phyloP scores from a whole-genome alignment of 805 yeast species.

The Millerozyma acaciae region DNA sequence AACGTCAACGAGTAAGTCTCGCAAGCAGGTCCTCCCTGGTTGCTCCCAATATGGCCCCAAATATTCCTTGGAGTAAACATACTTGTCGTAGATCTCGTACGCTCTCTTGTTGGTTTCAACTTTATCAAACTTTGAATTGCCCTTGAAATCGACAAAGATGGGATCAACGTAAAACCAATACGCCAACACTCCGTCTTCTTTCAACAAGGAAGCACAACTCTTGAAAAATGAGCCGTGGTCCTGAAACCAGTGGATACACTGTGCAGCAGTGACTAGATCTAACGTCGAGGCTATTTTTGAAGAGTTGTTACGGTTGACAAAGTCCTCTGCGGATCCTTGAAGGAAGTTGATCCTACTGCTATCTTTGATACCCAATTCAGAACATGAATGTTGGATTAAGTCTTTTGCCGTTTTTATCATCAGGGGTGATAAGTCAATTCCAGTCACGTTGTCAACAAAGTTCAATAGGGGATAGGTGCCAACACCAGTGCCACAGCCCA shows the following conservation, averaged over 20 bases:
- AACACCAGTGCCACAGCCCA: slow-evolving; percentile 56
- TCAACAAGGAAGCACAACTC: slow-evolving; percentile 33
- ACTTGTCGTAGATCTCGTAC: slow-evolving; percentile 27
- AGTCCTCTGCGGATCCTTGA: slow-evolving; percentile 32
- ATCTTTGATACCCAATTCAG: slow-evolving; percentile 23
- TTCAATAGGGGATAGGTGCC: slow-evolving; percentile 44
- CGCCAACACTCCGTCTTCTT: slow-evolving; percentile 40
- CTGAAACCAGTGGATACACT: slow-evolving; percentile 40
- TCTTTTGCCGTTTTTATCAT: slow-evolving; percentile 45
- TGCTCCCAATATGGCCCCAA: slow-evolving; percentile 81
- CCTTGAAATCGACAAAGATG: slow-evolving; percentile 22
- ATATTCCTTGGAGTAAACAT: slow-evolving; percentile 39
- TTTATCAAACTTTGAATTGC: slow-evolving; percentile 9
- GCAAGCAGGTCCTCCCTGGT: slow-evolving; percentile 65
- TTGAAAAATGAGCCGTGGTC: slow-evolving; percentile 28
- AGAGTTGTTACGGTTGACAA: slow-evolving; percentile 10
- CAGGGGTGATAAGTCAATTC: slow-evolving; percentile 44
- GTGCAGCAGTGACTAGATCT: slow-evolving; percentile 41
- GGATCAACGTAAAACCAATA: slow-evolving; percentile 44
- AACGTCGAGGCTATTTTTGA: slow-evolving; percentile 17
- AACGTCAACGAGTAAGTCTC: slow-evolving; percentile 41
- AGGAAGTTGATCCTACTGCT: slow-evolving; percentile 24
- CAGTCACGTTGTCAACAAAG: slow-evolving; percentile 35
- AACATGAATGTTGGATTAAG: slow-evolving; percentile 19
- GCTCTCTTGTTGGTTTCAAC: slow-evolving; percentile 18